These are phyloP conservation scores for Eurotiales sp. DNA, from an alignment of 2,329 filamentous ascomycete genomes.

Conservation along the genomic window DNA sequence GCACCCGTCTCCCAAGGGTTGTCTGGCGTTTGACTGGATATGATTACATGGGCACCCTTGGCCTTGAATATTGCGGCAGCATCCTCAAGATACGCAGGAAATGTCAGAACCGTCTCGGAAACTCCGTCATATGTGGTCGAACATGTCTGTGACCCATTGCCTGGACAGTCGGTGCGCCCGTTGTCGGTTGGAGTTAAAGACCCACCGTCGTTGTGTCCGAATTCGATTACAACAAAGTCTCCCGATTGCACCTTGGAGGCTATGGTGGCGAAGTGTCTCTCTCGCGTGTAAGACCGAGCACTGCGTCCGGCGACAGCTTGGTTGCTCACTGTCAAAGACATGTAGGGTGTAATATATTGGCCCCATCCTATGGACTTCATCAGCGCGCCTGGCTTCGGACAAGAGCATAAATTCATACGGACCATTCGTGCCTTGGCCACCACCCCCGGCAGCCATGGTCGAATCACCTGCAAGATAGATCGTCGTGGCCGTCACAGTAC, in stretches of 20 bases:
- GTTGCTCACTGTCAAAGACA: conserved; percentile 54
- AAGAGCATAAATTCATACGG: too few species aligned
- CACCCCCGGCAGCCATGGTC: conserved; percentile 27
- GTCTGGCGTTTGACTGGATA: conserved; percentile 58
- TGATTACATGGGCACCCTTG: conserved; percentile 59
- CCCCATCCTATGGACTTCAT: conserved; percentile 56
- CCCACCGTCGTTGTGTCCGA: conserved; percentile 65
- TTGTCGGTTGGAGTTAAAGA: conserved; percentile 49
- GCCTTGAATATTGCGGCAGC: conserved; percentile 52
- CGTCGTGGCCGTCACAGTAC: not conserved
- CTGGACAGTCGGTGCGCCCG: conserved; percentile 57
- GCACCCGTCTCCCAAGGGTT: conserved; percentile 59
- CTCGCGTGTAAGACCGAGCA: conserved; percentile 63
- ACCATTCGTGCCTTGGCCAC: conserved; percentile 4
- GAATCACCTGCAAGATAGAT: conserved; percentile 30
- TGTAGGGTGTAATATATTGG: conserved; percentile 53
- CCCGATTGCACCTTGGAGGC: conserved; percentile 51
- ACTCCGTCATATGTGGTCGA: conserved; percentile 50
- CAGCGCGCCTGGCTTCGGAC: conserved; percentile 4
- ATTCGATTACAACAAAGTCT: conserved; percentile 68
- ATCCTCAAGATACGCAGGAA: conserved; percentile 56
- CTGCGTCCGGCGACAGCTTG: conserved; percentile 63
- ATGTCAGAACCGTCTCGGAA: conserved; percentile 57
- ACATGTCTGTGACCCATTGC: conserved; percentile 53
- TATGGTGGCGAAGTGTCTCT: conserved; percentile 61